Conservation (phyloP, 164 flowering plant species). For the Sedum album region DNA sequence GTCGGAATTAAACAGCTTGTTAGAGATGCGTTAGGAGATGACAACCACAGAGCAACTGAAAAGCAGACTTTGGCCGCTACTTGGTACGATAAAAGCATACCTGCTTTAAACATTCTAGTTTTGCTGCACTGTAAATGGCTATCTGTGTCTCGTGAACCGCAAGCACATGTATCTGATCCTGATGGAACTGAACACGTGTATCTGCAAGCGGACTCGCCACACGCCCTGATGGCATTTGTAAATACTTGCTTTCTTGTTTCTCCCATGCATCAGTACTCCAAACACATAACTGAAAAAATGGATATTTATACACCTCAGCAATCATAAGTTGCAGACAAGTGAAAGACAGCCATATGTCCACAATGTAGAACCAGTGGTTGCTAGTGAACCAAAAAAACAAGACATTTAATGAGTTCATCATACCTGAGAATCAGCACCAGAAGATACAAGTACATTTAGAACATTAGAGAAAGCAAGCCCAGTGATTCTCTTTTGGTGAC, state of each 20-base stretch:
- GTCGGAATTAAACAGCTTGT: not conserved
- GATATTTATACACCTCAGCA: not conserved
- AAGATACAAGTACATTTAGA: constrained; percentile 67
- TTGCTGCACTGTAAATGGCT: constrained; percentile 72
- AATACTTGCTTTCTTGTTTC: constrained; percentile 41
- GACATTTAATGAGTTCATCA: not conserved
- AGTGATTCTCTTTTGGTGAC: constrained; percentile 72
- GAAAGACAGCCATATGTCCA: not conserved
- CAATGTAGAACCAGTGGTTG: not conserved
- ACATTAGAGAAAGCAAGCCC: constrained; percentile 73
- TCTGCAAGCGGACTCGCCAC: constrained; percentile 47
- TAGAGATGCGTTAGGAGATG: not conserved
- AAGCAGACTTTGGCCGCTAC: not conserved
- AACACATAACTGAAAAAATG: constrained; percentile 54
- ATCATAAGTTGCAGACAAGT: not conserved
- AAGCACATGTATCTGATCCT: constrained; percentile 69
- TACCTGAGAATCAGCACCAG: constrained; percentile 85
- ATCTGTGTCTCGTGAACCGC: constrained; percentile 85
- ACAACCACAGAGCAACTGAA: not conserved
- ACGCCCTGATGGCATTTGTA: constrained; percentile 64
- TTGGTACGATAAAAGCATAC: constrained; percentile 19
- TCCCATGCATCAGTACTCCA: constrained; percentile 96
- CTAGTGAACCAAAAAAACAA: not conserved
- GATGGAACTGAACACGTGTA: constrained; percentile 88
- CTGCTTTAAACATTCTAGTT: constrained; percentile 79